phyloP scores from a whole-genome alignment of 2,329 filamentous ascomycete species.

The Aureobasidium vineae region DNA sequence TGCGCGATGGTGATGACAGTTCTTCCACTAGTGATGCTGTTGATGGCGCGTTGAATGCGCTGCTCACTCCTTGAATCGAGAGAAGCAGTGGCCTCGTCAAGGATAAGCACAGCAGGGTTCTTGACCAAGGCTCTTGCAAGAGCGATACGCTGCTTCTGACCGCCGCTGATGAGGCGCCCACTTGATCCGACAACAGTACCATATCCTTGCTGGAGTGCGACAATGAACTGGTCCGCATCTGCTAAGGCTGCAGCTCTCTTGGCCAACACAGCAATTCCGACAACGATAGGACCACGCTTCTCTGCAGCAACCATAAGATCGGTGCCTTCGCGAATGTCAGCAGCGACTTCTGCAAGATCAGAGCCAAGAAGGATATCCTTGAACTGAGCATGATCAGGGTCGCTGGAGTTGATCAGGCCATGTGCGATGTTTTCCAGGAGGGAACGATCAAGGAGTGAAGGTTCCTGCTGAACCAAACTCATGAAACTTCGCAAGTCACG shows the following conservation, averaged over 20 bases:
- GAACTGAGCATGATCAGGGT: slow-evolving; percentile 41
- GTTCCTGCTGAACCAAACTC: slow-evolving; percentile 51
- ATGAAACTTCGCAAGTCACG: slow-evolving; percentile 41
- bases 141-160: slow-evolving; percentile 42
- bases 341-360: slow-evolving; percentile 52
- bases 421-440: slow-evolving; percentile 56
- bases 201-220: slow-evolving; percentile 61
- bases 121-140: slow-evolving; percentile 43
- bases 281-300: slow-evolving; percentile 46
- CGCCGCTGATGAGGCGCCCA: slow-evolving; percentile 42
- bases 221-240: slow-evolving; percentile 63
- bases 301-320: slow-evolving; percentile 49
- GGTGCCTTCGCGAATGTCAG: slow-evolving; percentile 53
- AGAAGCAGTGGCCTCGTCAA: slow-evolving; percentile 46
- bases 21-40: slow-evolving; percentile 36
- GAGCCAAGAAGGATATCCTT: slow-evolving; percentile 51
- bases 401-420: slow-evolving; percentile 47
- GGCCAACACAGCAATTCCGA: slow-evolving; percentile 54
- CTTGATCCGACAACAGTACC: slow-evolving; percentile 50
- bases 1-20: slow-evolving; percentile 49
- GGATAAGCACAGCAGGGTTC: slow-evolving; percentile 40
- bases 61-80: slow-evolving; percentile 44
- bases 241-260: slow-evolving; percentile 55
- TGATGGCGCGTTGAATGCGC: slow-evolving; percentile 41
- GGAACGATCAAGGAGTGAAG: slow-evolving; percentile 52